Evolutionary conservation across 192 early-diverging fungal species (phyloP).

Genomic region (Mortierella antarctica): DNA sequence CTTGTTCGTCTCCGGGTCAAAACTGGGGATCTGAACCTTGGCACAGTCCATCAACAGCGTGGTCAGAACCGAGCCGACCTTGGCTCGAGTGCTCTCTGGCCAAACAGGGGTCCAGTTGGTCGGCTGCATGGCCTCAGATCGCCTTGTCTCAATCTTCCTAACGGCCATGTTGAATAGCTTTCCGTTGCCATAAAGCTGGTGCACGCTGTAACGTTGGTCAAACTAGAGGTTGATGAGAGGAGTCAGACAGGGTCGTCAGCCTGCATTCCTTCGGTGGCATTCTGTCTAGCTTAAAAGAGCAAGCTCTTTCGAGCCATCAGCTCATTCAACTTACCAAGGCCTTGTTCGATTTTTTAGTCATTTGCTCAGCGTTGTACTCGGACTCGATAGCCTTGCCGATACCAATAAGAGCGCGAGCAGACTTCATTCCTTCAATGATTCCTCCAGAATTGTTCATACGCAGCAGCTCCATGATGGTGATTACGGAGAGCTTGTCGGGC

Average conservation of each 20-base stretch:
- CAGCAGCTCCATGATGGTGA: constrained; percentile 86
- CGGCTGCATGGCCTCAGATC: constrained; percentile 60
- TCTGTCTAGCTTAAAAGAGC: not conserved
- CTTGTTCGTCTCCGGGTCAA: constrained; percentile 67
- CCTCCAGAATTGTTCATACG: constrained; percentile 66
- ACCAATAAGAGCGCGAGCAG: constrained; percentile 62
- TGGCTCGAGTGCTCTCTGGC: constrained; percentile 66
- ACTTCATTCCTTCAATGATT: constrained; percentile 65
- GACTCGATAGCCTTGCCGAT: constrained; percentile 84
- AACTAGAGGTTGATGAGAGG: constrained; percentile 18
- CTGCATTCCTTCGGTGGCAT: not conserved
- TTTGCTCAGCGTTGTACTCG: constrained; percentile 84
- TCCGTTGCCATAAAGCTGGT: constrained; percentile 79
- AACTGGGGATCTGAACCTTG: constrained; percentile 69
- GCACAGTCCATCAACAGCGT: constrained; percentile 77
- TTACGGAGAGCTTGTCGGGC: constrained; percentile 81
- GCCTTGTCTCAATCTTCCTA: constrained; percentile 72
- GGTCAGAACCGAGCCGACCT: constrained; percentile 67
- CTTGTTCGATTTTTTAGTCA: constrained; percentile 75
- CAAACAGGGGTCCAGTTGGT: constrained; percentile 77
- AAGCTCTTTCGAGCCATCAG: too few relatives aligned
- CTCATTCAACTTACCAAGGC: constrained; percentile 57
- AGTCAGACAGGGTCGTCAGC: not conserved
- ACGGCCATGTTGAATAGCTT: constrained; percentile 86
- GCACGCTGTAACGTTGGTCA: constrained; percentile 59